A percentile compares a stretch with the other conserved stretches of the same genome.
These are phyloP conservation scores for Fomitopsis pinicola DNA, from an alignment of 1,284 basidiomycete genomes.

Conservation along the genomic window DNA sequence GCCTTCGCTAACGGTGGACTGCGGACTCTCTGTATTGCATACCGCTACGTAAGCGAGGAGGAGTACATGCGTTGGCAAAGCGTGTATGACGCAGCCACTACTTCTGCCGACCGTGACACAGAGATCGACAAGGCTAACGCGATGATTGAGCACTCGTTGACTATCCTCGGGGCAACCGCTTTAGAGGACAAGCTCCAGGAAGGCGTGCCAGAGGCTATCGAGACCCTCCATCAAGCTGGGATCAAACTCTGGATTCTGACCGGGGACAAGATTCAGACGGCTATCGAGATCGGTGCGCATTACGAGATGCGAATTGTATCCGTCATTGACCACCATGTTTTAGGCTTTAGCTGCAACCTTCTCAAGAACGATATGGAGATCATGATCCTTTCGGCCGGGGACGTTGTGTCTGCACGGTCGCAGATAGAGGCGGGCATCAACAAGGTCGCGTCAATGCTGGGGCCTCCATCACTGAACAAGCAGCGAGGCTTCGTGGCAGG, in stretches of 20 bases:
- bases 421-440: constrained; percentile 94
- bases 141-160: constrained; percentile 76
- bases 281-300: constrained; percentile 81
- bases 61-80: constrained; percentile 85
- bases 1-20: constrained; percentile 90
- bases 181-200: constrained; percentile 97
- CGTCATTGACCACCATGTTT: neutral
- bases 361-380: constrained; percentile 91
- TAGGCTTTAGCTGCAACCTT: constrained; percentile 85
- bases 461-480: constrained; percentile 54
- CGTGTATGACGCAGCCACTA: constrained; percentile 78
- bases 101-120: constrained; percentile 80
- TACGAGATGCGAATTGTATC: neutral
- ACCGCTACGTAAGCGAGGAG: constrained; percentile 74
- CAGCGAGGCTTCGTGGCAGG: constrained; percentile 65
- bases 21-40: constrained; percentile 89
- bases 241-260: constrained; percentile 98
- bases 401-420: constrained; percentile 66
- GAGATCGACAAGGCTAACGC: constrained; percentile 88
- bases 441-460: constrained; percentile 85
- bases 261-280: constrained; percentile 96
- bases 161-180: constrained; percentile 90
- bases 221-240: constrained; percentile 86
- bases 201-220: constrained; percentile 95
- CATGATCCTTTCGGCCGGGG: constrained; percentile 93